Evolutionary conservation across 306 rosid species (phyloP).

Genomic region (Oemleria cerasiformis): DNA sequence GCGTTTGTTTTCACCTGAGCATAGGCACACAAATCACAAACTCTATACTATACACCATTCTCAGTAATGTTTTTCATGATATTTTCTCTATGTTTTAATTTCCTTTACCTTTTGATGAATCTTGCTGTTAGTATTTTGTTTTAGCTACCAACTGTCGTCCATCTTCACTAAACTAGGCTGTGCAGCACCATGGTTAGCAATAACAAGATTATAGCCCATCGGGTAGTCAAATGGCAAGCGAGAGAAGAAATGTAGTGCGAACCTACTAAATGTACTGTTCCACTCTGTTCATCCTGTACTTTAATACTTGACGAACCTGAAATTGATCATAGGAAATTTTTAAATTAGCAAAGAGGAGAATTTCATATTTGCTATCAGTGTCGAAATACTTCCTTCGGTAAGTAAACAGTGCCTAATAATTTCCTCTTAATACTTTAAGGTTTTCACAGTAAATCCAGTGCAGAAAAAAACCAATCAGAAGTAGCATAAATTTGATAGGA

Average conservation of each 20-base stretch:
- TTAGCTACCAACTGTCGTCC: constrained; percentile 20
- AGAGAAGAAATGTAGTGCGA: constrained; percentile 57
- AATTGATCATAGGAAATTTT: constrained; percentile 29
- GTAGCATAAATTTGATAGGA: too few species aligned
- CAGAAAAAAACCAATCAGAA: not conserved
- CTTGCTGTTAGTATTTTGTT: constrained; percentile 34
- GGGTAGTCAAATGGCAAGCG: constrained; percentile 39
- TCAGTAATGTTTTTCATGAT: constrained; percentile 29
- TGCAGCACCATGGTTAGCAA: constrained; percentile 45
- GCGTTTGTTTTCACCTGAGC: constrained; percentile 28
- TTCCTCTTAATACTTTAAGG: too few species aligned
- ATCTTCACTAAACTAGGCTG: constrained; percentile 43
- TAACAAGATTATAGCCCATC: constrained; percentile 33
- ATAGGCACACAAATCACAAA: constrained; percentile 35
- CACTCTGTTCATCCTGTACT: constrained; percentile 80
- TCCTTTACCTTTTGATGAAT: constrained; percentile 26
- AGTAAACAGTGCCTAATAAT: not conserved
- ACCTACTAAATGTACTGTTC: constrained; percentile 96
- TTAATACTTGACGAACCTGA: constrained; percentile 90
- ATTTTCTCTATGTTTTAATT: constrained; percentile 35
- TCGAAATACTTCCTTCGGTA: not conserved
- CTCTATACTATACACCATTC: constrained; percentile 19
- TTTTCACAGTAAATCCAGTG: not conserved
- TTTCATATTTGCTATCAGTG: not conserved
- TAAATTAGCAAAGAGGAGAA: not conserved